These are phyloP conservation scores for Fermentozyma sake DNA, from an alignment of 1,139 yeast genomes.

Conservation along the genomic window DNA sequence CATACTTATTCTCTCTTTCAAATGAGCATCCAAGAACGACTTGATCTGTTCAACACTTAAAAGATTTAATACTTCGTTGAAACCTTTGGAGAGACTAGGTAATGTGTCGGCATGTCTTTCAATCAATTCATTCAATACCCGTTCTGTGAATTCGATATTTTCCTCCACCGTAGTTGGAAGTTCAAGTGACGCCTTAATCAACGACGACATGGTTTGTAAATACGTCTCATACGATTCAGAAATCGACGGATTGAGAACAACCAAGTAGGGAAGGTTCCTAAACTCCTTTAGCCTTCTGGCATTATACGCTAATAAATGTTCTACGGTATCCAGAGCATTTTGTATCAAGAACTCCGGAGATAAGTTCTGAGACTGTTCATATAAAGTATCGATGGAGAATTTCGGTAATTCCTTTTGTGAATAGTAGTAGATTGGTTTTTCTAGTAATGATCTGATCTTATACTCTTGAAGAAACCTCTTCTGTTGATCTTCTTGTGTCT, in stretches of 20 bases:
- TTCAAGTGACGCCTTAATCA: conserved; percentile 41
- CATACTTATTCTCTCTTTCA: conserved; percentile 81
- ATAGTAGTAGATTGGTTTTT: conserved; percentile 47
- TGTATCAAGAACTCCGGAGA: conserved; percentile 30
- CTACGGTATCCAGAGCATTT: conserved; percentile 41
- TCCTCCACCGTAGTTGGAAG: conserved; percentile 47
- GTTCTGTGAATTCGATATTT: conserved; percentile 44
- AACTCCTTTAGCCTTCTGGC: conserved; percentile 62
- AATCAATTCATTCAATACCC: conserved; percentile 54
- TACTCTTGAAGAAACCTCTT: conserved; percentile 42
- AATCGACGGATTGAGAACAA: conserved; percentile 82
- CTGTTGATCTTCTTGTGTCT: conserved; percentile 22
- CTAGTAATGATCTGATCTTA: conserved; percentile 47
- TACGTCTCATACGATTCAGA: conserved; percentile 76
- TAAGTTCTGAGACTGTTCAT: conserved; percentile 36
- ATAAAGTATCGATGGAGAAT: conserved; percentile 43
- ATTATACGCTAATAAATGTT: conserved; percentile 37
- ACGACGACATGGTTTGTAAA: conserved; percentile 61
- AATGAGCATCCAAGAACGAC: conserved; percentile 66
- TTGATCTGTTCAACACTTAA: conserved; percentile 50
- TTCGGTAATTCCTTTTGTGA: conserved; percentile 44
- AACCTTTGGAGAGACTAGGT: conserved; percentile 76
- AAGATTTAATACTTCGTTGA: conserved; percentile 63
- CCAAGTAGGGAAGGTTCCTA: conserved; percentile 74
- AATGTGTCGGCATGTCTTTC: conserved; percentile 80